phyloP scores from a whole-genome alignment of 2,329 filamentous ascomycete species.

The Exophiala calicioides region DNA sequence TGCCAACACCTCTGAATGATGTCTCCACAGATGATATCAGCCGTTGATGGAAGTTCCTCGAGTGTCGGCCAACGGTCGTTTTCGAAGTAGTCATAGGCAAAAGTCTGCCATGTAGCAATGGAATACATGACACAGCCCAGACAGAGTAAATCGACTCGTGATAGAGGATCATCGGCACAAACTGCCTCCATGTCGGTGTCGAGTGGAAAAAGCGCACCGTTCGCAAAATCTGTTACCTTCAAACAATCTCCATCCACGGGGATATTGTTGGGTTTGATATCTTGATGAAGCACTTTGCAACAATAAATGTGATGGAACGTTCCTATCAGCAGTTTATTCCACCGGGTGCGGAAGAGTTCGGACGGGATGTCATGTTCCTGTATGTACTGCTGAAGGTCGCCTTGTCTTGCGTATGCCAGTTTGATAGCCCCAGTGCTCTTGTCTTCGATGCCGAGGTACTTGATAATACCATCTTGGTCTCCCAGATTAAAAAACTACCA shows the following conservation, averaged over 20 bases:
- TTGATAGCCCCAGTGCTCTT: background rate
- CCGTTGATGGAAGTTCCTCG: background rate
- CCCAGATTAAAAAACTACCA: no score
- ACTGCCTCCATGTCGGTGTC: background rate
- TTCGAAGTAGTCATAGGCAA: no score
- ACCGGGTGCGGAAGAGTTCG: background rate
- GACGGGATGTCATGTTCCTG: background rate
- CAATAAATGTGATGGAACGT: background rate
- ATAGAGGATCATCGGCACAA: background rate
- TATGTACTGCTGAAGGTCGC: background rate
- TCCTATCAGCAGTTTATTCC: background rate
- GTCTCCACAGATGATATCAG: background rate
- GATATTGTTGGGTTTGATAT: background rate
- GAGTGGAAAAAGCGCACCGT: background rate
- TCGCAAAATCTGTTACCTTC: background rate
- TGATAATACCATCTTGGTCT: background rate
- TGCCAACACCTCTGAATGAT: background rate
- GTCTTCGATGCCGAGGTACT: background rate
- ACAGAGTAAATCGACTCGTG: background rate
- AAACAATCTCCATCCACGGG: background rate
- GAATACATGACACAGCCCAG: background rate
- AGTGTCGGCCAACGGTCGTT: background rate
- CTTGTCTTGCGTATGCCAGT: background rate
- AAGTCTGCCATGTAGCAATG: background rate
- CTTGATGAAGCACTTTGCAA: background rate